A percentile compares a stretch with the other conserved stretches of the same genome.
These are phyloP conservation scores for Isatis lusitanica DNA, from an alignment of 441 rosid species.

Conservation along the genomic window DNA sequence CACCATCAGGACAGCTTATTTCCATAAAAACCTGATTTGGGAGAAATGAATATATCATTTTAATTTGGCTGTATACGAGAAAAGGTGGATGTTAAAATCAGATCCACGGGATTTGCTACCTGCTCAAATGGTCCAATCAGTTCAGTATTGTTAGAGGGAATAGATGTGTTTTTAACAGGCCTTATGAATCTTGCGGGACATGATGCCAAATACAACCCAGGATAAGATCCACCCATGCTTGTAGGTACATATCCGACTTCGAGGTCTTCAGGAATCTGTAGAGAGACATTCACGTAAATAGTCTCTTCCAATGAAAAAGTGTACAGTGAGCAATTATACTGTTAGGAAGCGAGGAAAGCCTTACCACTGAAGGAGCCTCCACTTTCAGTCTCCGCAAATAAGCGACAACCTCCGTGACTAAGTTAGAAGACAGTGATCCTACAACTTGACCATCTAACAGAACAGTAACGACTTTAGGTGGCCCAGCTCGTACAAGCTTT, in stretches of 20 bases:
- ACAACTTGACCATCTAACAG: conserved; percentile 93
- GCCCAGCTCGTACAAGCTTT: conserved; percentile 78
- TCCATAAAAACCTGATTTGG: conserved; percentile 85
- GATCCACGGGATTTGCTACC: conserved; percentile 44
- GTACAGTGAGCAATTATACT: not conserved
- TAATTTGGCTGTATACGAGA: conserved; percentile 27
- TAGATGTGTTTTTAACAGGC: conserved; percentile 74
- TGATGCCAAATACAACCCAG: conserved; percentile 85
- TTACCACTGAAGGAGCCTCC: conserved; percentile 71
- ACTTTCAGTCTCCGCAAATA: conserved; percentile 88
- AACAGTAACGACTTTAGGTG: conserved; percentile 78
- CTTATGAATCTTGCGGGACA: conserved; percentile 91
- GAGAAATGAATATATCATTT: not conserved
- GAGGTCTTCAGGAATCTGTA: conserved; percentile 89
- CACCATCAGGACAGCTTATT: conserved; percentile 96
- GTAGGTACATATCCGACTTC: conserved; percentile 96
- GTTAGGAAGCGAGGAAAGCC: conserved; percentile 26
- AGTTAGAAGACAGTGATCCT: conserved; percentile 62
- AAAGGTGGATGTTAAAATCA: not conserved
- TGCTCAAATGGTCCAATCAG: conserved; percentile 97
- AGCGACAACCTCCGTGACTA: conserved; percentile 66
- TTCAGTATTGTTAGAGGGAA: conserved; percentile 56
- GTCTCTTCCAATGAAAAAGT: conserved; percentile 7
- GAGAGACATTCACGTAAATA: conserved; percentile 20
- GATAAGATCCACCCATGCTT: conserved; percentile 89